A percentile compares a stretch with the other conserved stretches of the same genome.
phyloP scores from a whole-genome alignment of 345 rosid genomes.

The Eucalyptus tenuipes region DNA sequence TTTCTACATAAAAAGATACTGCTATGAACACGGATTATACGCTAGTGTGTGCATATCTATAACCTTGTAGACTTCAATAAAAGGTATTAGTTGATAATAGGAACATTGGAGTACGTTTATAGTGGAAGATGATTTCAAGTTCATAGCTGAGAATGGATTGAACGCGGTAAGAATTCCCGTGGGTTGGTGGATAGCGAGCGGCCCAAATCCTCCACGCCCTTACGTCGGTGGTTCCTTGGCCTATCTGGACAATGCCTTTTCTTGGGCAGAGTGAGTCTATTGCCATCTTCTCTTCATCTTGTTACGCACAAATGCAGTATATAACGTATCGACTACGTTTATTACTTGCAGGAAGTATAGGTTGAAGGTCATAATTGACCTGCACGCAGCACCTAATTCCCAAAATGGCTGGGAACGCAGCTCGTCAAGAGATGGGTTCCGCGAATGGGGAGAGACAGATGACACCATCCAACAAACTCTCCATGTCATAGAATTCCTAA shows the following conservation, averaged over 20 bases:
- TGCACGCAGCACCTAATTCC: conserved; percentile 56
- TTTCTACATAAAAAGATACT: neutral
- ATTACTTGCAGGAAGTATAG: conserved; percentile 23
- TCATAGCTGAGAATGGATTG: conserved; percentile 31
- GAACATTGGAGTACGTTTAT: conserved; percentile 51
- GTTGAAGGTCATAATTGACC: conserved; percentile 31
- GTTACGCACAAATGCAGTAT: too few species aligned
- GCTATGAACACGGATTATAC: rapidly evolving
- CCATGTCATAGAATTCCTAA: conserved; percentile 32
- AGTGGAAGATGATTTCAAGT: conserved; percentile 47
- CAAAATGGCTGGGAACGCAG: conserved; percentile 52
- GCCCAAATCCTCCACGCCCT: conserved; percentile 38
- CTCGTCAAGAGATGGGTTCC: conserved; percentile 42
- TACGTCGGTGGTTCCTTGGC: conserved; percentile 46
- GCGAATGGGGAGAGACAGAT: conserved; percentile 42
- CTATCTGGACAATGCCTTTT: conserved; percentile 45
- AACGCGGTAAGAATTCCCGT: conserved; percentile 50
- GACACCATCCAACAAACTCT: conserved; percentile 29
- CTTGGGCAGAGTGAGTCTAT: conserved; percentile 36
- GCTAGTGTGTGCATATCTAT: neutral
- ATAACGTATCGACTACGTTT: too few species aligned
- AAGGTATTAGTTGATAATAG: conserved; percentile 4
- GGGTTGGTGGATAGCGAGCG: conserved; percentile 72
- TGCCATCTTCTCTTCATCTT: neutral
- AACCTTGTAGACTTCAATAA: neutral